Evolutionary conservation across 1,284 basidiomycete species (phyloP).

Genomic region (Cryptococcus depauperatus): DNA sequence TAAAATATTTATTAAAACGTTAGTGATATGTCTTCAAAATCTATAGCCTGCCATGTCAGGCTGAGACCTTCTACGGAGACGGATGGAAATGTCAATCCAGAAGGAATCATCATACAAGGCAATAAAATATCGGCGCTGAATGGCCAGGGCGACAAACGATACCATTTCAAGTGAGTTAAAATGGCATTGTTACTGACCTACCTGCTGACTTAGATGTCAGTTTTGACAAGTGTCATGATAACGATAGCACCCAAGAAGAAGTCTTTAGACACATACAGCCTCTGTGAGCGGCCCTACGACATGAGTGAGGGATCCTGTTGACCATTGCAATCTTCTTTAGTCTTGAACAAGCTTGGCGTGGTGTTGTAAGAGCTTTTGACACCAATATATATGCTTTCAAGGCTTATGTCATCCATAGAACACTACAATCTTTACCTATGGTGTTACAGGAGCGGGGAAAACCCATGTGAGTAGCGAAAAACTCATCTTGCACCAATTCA

Average conservation of each 20-base stretch:
- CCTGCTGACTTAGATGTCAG: slow-evolving; percentile 2
- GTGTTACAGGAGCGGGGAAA: slow-evolving; percentile 37
- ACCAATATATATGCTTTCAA: not conserved
- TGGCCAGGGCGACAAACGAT: slow-evolving; percentile 8
- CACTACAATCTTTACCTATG: slow-evolving; percentile 31
- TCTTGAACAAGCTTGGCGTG: slow-evolving; percentile 19
- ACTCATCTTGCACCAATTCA: too few relatives aligned
- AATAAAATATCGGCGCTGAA: slow-evolving; percentile 12
- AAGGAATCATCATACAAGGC: slow-evolving; percentile 11
- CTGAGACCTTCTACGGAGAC: slow-evolving; percentile 13
- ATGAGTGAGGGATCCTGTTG: too few relatives aligned
- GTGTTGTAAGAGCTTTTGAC: slow-evolving; percentile 15
- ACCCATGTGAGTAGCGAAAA: slow-evolving; percentile 27
- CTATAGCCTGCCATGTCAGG: slow-evolving; percentile 16
- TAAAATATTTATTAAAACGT: not conserved
- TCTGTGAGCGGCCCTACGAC: slow-evolving; percentile 19
- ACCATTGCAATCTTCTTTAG: slow-evolving; percentile 5
- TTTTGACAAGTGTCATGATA: slow-evolving; percentile 21
- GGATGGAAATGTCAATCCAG: slow-evolving; percentile 11
- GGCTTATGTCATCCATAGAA: too few relatives aligned
- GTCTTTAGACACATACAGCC: slow-evolving; percentile 21
- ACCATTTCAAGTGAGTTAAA: slow-evolving; percentile 15
- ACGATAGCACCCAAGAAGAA: slow-evolving; percentile 18
- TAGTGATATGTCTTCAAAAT: slow-evolving; percentile 1
- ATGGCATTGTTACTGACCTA: not conserved